Evolutionary conservation across 306 rosid genomes (phyloP).

Genomic region (Castanea crenata): DNA sequence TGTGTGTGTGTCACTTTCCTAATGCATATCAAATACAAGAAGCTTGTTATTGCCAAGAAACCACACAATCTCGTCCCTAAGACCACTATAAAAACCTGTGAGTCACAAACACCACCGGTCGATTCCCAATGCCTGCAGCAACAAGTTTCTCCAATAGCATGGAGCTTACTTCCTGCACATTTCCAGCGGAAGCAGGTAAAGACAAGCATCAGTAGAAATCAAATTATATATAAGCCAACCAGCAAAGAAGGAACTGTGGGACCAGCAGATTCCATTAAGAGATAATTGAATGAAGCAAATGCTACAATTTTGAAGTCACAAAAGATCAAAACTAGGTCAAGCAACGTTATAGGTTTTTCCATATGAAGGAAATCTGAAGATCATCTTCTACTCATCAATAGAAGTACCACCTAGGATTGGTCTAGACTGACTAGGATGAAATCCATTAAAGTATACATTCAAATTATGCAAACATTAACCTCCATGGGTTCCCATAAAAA

Average conservation of each 20-base stretch:
- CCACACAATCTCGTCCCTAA: background rate
- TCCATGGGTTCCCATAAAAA: background rate
- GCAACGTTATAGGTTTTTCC: background rate
- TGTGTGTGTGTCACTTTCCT: background rate
- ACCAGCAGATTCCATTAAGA: background rate
- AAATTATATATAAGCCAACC: constrained; percentile 10
- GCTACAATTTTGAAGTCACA: too few species aligned
- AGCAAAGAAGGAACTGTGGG: constrained; percentile 8
- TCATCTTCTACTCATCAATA: background rate
- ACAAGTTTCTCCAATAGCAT: constrained; percentile 88
- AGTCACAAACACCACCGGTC: constrained; percentile 90
- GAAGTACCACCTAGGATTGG: background rate
- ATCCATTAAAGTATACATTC: background rate
- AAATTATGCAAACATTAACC: background rate
- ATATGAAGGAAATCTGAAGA: background rate
- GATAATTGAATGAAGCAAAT: background rate
- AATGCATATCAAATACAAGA: background rate
- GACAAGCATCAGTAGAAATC: constrained; percentile 11
- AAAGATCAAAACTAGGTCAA: too few species aligned
- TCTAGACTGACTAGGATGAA: background rate
- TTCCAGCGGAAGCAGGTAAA: constrained; percentile 28
- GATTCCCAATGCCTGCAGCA: constrained; percentile 90
- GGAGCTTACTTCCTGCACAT: constrained; percentile 89
- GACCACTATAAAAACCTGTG: constrained; percentile 63
- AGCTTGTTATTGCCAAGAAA: background rate